Percentiles rank a stretch among this genome's conserved stretches.
Evolutionary conservation across 768 basidiomycete genomes (phyloP).

Genomic region (Lentinus tigrinus): DNA sequence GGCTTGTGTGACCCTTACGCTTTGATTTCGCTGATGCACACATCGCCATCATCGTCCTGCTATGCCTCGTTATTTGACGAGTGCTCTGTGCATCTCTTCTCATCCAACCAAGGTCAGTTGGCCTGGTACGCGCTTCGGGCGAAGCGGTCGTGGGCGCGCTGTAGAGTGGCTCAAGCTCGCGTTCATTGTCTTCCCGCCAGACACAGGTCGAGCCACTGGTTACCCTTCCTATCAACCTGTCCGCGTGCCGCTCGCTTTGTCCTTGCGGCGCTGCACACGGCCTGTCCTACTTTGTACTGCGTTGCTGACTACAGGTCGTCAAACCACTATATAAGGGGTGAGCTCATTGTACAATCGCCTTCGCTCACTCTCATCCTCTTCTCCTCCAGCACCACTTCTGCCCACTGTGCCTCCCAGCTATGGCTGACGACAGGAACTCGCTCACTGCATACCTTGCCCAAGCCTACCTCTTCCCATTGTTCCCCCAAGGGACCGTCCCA

Average conservation of each 20-base stretch:
- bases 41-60: not conserved
- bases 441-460: slow-evolving; percentile 7
- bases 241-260: not conserved
- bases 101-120: too few species aligned
- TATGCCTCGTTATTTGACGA: too few species aligned
- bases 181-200: not conserved
- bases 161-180: not conserved
- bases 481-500: not conserved
- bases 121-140: too few species aligned
- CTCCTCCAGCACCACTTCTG: not conserved
- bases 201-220: not conserved
- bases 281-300: not conserved
- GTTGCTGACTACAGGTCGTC: not conserved
- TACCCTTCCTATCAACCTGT: not conserved
- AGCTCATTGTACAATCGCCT: not conserved
- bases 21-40: not conserved
- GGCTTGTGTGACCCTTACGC: not conserved
- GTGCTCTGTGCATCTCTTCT: too few species aligned
- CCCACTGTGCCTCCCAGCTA: not conserved
- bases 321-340: not conserved
- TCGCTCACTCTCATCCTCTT: not conserved
- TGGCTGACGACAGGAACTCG: not conserved
- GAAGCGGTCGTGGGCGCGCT: not conserved
- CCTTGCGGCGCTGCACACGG: not conserved
- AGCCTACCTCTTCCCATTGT: slow-evolving; percentile 12